Evolutionary conservation across 2,329 filamentous ascomycete species (phyloP), one percentile per base, ranked within the genome.

Genomic region (Sporothrix brunneoviolacea): DNA sequence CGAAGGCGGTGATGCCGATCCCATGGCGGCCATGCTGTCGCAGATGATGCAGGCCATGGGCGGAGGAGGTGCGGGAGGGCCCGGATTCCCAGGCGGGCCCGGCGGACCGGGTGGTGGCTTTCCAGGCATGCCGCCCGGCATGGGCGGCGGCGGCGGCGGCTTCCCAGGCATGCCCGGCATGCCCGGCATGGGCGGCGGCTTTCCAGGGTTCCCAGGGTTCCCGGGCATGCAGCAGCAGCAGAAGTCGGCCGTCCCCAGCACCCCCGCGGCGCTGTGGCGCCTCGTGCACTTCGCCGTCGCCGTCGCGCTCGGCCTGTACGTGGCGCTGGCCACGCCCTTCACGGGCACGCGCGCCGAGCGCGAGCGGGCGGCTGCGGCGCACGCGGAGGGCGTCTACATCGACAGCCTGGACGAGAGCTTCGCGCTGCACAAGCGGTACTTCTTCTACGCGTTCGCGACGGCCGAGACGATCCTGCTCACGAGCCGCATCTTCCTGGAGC

Each of bases 361-460:
- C 27, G 74, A 80, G 49, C 55, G 59, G 19, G 62, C 67, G 8
- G 61, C 60, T 2, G 65, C 71, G 27, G 63, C 67, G 15, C 66
- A 67, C 42, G 70, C 16, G n/a, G 13, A 33, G 8, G 40, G 22
- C 4, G n/a, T 15, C 1, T 16, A 36, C 3, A 35, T 46, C 58
- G 50, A 21, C 28, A 15, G 18, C n/a, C n/a, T 49, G 9, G 45
- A 44, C 57, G 51, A 43, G 21, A 24, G n/a, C 15, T 43, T 54
- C 38, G 47, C 33, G 8, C 28, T 55, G 51, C 41, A 58, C 30
- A 55, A 52, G 48, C 41, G 46, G 50, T 51, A 51, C 53, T 84
- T 90, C 67, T 90, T 91, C 66, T 88, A 83, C 71, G 76, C 86
- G n/a, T 93, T 91, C 63, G 83, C 86, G 6, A 88, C 86, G 0